Percentiles rank a stretch among this genome's conserved stretches.
Conservation (phyloP, 495 filamentous ascomycete genomes). For the Beverwykella pulmonaria region DNA sequence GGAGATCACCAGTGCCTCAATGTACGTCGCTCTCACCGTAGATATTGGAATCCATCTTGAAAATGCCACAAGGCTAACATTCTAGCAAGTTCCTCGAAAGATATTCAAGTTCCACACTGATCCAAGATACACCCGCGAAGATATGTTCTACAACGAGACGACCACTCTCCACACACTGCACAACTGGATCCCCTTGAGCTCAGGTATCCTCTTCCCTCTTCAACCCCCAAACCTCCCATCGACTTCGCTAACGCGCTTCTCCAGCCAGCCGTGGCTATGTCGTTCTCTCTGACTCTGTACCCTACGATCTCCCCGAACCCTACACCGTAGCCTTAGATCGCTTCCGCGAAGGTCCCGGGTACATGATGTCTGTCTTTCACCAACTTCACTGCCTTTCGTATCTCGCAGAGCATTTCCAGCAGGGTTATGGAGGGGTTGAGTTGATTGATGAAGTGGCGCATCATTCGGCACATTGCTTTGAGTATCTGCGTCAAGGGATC, state of each 20-base stretch:
- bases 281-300: slow-evolving; percentile 39
- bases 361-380: slow-evolving; percentile 58
- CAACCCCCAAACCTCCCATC: too few species aligned
- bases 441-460: slow-evolving; percentile 47
- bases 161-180: slow-evolving; percentile 50
- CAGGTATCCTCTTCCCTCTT: slow-evolving; percentile 14
- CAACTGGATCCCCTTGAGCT: slow-evolving; percentile 52
- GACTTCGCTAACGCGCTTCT: not conserved
- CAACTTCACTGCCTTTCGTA: slow-evolving; percentile 58
- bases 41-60: not conserved
- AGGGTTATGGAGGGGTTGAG: slow-evolving; percentile 45
- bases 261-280: slow-evolving; percentile 50
- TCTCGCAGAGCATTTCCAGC: slow-evolving; percentile 49
- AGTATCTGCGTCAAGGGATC: slow-evolving; percentile 54
- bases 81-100: slow-evolving; percentile 47
- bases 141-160: slow-evolving; percentile 51
- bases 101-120: slow-evolving; percentile 49
- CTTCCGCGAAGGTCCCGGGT: slow-evolving; percentile 46
- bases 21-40: slow-evolving; percentile 2
- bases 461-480: slow-evolving; percentile 55
- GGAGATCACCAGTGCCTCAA: slow-evolving; percentile 21
- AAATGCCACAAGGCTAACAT: not conserved
- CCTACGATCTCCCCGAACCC: slow-evolving; percentile 47
- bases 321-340: slow-evolving; percentile 43
- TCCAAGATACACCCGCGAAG: slow-evolving; percentile 46